Conservation (phyloP, 148 eudicot genomes). For the Tetragonia tetragonoides region DNA sequence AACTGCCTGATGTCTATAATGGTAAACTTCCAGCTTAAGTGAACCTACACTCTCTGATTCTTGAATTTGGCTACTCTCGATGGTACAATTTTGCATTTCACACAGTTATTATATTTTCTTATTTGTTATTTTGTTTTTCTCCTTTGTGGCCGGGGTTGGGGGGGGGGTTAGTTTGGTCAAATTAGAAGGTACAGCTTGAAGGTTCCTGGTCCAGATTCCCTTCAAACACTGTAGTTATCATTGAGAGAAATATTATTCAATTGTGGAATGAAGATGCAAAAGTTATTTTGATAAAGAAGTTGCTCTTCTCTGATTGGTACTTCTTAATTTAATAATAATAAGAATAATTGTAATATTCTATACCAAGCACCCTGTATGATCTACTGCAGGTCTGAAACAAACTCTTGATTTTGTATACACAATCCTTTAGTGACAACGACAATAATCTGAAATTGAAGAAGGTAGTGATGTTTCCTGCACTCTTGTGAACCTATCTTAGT, state of each 20-base stretch:
- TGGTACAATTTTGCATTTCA: background rate
- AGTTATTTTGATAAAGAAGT: background rate
- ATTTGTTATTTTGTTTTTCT: background rate
- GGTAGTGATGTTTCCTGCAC: background rate
- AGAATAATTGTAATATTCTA: background rate
- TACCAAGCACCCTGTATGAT: slow-evolving; percentile 2
- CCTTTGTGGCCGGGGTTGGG: background rate
- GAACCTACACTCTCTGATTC: background rate
- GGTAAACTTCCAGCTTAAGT: background rate
- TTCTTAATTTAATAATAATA: background rate
- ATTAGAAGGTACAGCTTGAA: background rate
- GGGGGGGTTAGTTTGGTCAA: background rate
- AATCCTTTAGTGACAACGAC: background rate
- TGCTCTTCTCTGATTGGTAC: background rate
- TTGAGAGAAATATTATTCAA: background rate
- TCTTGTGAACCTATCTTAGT: slow-evolving; percentile 44
- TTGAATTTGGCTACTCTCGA: background rate
- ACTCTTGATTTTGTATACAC: slow-evolving; percentile 6
- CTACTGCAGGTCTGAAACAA: slow-evolving; percentile 19
- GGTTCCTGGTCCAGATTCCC: background rate
- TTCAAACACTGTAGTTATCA: background rate
- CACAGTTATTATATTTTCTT: background rate
- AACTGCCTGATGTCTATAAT: background rate
- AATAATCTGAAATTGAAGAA: slow-evolving; percentile 1
- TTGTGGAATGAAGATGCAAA: background rate